Conservation (phyloP, 805 yeast genomes). For the Myxozyma neotropica region DNA sequence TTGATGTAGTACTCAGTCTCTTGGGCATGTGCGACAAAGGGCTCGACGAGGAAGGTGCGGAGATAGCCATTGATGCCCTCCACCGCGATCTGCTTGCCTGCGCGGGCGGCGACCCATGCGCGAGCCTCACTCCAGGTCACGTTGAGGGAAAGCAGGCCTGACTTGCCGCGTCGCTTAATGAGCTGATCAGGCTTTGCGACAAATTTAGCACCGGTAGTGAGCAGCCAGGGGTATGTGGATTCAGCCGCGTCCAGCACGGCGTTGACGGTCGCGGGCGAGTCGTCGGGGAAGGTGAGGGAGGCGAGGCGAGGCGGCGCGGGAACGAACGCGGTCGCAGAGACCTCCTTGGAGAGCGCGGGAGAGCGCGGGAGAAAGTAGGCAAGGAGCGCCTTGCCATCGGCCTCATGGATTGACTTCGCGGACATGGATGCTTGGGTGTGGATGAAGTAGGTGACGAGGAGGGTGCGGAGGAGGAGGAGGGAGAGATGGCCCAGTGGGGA, state of each 20-base stretch:
- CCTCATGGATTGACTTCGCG: conserved; percentile 51
- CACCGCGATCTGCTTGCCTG: conserved; percentile 46
- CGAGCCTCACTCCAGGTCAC: conserved; percentile 50
- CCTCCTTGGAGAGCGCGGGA: conserved; percentile 42
- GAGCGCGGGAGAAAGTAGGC: conserved; percentile 48
- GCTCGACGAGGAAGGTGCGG: conserved; percentile 50
- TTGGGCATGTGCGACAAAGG: conserved; percentile 53
- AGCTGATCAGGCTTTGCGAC: conserved; percentile 53
- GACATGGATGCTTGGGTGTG: conserved; percentile 42
- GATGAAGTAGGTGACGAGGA: background rate
- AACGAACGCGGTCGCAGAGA: conserved; percentile 34
- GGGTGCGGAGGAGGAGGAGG: conserved; percentile 1
- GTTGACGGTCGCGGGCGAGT: conserved; percentile 36
- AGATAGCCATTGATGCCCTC: conserved; percentile 48
- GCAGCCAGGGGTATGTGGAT: conserved; percentile 48
- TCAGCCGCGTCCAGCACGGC: conserved; percentile 43
- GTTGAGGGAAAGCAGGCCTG: conserved; percentile 49
- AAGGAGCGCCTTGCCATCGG: conserved; percentile 51
- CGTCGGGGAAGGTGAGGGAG: conserved; percentile 42
- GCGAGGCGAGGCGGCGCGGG: conserved; percentile 36
- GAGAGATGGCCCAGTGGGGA: background rate
- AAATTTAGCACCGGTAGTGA: conserved; percentile 44
- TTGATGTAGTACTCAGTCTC: conserved; percentile 51
- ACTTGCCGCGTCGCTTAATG: conserved; percentile 52
- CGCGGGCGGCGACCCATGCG: conserved; percentile 50